Base-by-base conservation (phyloP, 2,329 filamentous ascomycete genomes). In the Leptoxyphium fumago region DNA sequence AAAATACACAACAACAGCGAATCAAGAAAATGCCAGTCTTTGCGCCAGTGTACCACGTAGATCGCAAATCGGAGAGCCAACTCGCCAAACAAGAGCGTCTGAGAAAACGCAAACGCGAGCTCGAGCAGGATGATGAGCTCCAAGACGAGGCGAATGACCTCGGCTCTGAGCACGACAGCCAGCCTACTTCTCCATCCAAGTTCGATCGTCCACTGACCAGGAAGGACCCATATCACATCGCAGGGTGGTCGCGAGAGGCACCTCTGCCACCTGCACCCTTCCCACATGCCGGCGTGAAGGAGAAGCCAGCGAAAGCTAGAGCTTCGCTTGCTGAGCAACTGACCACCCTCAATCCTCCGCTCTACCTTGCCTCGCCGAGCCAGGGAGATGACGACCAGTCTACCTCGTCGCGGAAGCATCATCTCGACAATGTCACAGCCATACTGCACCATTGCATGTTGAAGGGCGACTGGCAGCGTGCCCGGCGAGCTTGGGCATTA, bases 391-490 rank as follows among this genome's bases (percentile, higher is more conserved):
- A 55, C 8, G 51, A 54, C 34, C 39, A 45, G n/a, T 29, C 43
- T 9, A 44, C 45, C 11, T 61, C 59, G 10, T 55, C 72, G 44
- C 66, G 67, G 47, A 58, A 70, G 43, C 67, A 65, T 14, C 80
- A 88, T 62, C 62, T 89, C 5, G 70, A 74, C 44, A 74, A 80
- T 10, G 64, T 94, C 45, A 78, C 78, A 1, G 71, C 79, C 2
- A 68, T 88, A 14, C 64, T 91, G 52, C 81, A 91, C 60, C 75
- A 75, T 30, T 84, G 80, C 55, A 70, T 95, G 36, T 71, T 80
- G 26, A 69, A 77, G 48, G 75, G 78, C 29, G 82, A 93, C 55
- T 80, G 86, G 46, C 51, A 69, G 2, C 78, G 82, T 36, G 87
- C 88, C 0, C 75, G 75, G 41, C 72, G 83, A 47, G 82, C 84